Evolutionary conservation across 805 yeast species (phyloP).

Genomic region (Lipomyces kockii): DNA sequence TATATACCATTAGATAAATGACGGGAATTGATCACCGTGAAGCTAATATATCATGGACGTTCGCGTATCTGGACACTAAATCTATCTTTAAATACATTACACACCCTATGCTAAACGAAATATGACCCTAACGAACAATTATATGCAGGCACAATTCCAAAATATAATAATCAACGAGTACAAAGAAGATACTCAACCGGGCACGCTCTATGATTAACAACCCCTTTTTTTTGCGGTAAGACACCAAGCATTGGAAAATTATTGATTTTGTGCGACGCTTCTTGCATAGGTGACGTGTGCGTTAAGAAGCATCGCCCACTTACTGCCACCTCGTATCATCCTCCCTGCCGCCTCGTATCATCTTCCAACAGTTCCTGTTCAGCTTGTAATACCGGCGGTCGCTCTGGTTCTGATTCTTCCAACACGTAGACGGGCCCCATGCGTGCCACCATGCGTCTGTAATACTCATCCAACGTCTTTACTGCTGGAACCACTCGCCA

Average conservation of each 20-base stretch:
- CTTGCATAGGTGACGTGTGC: neutral
- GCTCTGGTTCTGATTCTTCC: conserved; percentile 12
- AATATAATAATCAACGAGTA: neutral
- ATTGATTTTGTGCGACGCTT: neutral
- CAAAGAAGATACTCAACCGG: neutral
- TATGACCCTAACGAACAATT: neutral
- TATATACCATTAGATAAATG: too few relatives aligned
- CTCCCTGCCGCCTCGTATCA: neutral
- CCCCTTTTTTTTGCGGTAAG: neutral
- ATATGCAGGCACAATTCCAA: neutral
- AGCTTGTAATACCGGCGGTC: neutral
- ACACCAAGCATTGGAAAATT: neutral
- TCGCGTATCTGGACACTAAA: neutral
- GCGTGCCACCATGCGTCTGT: conserved; percentile 44
- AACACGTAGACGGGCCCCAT: conserved; percentile 37
- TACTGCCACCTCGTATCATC: neutral
- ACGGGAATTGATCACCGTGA: too few relatives aligned
- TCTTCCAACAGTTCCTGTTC: neutral
- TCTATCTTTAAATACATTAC: neutral
- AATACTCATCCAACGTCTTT: conserved; percentile 45
- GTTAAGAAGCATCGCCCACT: neutral
- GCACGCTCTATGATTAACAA: neutral
- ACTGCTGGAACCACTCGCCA: conserved; percentile 70
- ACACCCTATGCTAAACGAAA: neutral
- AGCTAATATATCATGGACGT: too few relatives aligned